These are phyloP conservation scores for Leccinum ambiguum DNA, from an alignment of 1,284 basidiomycete genomes.

Conservation along the genomic window DNA sequence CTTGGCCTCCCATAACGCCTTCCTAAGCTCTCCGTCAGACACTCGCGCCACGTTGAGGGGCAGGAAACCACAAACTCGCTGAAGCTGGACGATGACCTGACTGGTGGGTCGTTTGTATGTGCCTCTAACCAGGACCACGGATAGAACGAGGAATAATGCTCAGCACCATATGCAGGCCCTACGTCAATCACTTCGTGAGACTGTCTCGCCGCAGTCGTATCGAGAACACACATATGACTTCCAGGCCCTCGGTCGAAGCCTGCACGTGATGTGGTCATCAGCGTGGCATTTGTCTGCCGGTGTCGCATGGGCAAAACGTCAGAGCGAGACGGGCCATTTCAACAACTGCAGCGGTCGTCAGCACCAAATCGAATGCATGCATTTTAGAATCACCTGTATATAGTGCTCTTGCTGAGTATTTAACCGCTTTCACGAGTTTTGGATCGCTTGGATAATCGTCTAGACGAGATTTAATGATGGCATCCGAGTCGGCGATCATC, in stretches of 20 bases:
- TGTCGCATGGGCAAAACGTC: too few relatives aligned
- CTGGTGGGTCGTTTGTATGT: slow-evolving; percentile 75
- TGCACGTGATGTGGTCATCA: slow-evolving; percentile 53
- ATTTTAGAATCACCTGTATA: too few relatives aligned
- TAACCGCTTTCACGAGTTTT: too few relatives aligned
- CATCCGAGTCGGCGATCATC: too few relatives aligned
- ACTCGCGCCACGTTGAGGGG: neutral
- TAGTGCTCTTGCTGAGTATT: too few relatives aligned
- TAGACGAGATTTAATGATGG: too few relatives aligned
- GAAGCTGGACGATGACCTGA: slow-evolving; percentile 26
- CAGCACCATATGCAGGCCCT: slow-evolving; percentile 58
- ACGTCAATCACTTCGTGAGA: slow-evolving; percentile 13
- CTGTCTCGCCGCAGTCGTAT: neutral
- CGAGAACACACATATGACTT: slow-evolving; percentile 55
- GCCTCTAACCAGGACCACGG: slow-evolving; percentile 84
- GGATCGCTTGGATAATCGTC: too few relatives aligned
- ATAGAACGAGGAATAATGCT: slow-evolving; percentile 73
- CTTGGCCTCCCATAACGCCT: slow-evolving; percentile 78
- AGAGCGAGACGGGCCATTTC: too few relatives aligned
- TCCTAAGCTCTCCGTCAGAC: slow-evolving; percentile 41
- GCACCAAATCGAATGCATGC: too few relatives aligned
- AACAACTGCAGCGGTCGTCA: too few relatives aligned
- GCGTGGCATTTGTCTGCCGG: too few relatives aligned
- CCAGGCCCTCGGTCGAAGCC: slow-evolving; percentile 63
- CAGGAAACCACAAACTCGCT: slow-evolving; percentile 41